Conservation (phyloP, 208 protist genomes). For the Trypanosoma melophagium region DNA sequence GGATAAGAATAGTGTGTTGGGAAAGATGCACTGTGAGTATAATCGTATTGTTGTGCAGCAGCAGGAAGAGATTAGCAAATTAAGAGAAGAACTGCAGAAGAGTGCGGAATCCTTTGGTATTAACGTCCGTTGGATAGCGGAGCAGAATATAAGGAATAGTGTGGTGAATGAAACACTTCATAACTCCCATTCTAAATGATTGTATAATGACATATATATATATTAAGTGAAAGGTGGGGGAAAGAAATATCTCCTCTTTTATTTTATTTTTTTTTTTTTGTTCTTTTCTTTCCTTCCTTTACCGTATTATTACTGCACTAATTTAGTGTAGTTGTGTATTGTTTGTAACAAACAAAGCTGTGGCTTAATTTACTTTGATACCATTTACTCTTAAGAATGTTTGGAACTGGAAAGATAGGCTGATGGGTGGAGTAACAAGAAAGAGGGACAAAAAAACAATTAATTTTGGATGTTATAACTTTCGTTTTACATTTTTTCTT, state of each 20-base stretch:
- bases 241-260: too few species aligned
- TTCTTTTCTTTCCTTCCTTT: background rate
- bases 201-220: background rate
- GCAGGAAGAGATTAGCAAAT: slow-evolving; percentile 19
- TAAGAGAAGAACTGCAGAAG: slow-evolving; percentile 3
- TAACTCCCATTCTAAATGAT: background rate
- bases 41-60: slow-evolving; percentile 6
- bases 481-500: too few species aligned
- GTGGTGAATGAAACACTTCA: background rate
- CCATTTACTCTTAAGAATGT: too few species aligned
- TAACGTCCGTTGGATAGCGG: slow-evolving; percentile 7
- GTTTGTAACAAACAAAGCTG: background rate
- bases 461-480: too few species aligned
- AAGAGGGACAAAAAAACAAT: slow-evolving; percentile 5
- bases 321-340: background rate
- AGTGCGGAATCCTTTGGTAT: slow-evolving; percentile 13
- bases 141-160: background rate
- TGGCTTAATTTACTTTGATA: too few species aligned
- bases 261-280: slow-evolving; percentile 9
- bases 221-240: too few species aligned
- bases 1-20: background rate
- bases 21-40: slow-evolving; percentile 1
- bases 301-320: background rate
- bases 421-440: background rate
- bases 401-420: too few species aligned